Conservation (phyloP, 768 basidiomycete species). For the Leccinum subtestaceum region DNA sequence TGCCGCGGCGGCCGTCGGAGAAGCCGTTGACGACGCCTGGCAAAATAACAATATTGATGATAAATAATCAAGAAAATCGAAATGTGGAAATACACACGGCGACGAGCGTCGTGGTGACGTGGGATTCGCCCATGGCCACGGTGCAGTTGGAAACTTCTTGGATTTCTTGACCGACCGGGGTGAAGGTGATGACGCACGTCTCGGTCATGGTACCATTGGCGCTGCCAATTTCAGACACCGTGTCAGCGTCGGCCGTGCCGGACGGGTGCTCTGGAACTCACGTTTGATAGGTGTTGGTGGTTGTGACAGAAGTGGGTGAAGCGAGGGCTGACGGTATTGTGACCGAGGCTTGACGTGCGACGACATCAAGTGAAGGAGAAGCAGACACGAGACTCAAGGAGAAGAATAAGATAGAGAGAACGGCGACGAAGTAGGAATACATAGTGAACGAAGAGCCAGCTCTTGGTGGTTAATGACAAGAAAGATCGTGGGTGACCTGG, state of each 20-base stretch:
- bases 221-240: slow-evolving; percentile 28
- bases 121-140: slow-evolving; percentile 28
- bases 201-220: slow-evolving; percentile 49
- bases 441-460: slow-evolving; percentile 40
- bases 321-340: slow-evolving; percentile 23
- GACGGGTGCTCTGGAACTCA: slow-evolving; percentile 28
- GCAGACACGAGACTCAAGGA: slow-evolving; percentile 27
- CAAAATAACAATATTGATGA: neutral
- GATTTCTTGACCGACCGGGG: slow-evolving; percentile 50
- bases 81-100: neutral
- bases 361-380: slow-evolving; percentile 20
- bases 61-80: neutral
- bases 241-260: neutral
- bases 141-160: slow-evolving; percentile 55
- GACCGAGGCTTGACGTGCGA: slow-evolving; percentile 23
- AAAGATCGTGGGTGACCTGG: neutral
- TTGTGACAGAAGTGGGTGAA: slow-evolving; percentile 36
- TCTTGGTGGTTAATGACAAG: slow-evolving; percentile 23
- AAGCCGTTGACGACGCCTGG: slow-evolving; percentile 28
- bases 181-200: slow-evolving; percentile 59
- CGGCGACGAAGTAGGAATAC: slow-evolving; percentile 17
- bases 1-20: slow-evolving; percentile 31
- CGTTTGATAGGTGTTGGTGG: slow-evolving; percentile 38
- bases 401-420: slow-evolving; percentile 26
- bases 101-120: slow-evolving; percentile 11